phyloP scores from a whole-genome alignment of 495 filamentous ascomycete genomes.

The Neurospora sp. region DNA sequence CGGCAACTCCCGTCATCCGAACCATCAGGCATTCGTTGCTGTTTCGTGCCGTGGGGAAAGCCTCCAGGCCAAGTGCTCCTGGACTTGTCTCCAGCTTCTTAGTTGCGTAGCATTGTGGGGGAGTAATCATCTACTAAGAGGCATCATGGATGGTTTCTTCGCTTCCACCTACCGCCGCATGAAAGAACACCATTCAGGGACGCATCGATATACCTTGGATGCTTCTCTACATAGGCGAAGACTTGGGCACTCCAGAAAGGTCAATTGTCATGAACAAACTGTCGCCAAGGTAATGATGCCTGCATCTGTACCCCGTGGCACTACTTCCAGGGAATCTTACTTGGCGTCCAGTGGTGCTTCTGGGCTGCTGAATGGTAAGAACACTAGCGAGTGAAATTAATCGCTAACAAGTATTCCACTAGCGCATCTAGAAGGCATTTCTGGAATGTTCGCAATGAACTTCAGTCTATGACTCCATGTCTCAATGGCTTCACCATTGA shows the following conservation, averaged over 20 bases:
- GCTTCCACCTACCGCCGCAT: background rate
- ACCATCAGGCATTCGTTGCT: background rate
- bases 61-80: background rate
- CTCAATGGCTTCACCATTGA: background rate
- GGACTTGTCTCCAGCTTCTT: background rate
- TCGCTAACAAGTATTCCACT: background rate
- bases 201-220: background rate
- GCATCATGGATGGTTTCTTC: background rate
- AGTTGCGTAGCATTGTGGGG: background rate
- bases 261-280: background rate
- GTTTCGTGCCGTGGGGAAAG: background rate
- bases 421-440: background rate
- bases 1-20: background rate
- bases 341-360: background rate
- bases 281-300: background rate
- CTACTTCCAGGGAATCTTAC: background rate
- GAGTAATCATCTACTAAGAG: background rate
- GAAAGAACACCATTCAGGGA: background rate
- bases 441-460: background rate
- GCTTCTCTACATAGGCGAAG: background rate
- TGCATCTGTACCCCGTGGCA: background rate
- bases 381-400: background rate
- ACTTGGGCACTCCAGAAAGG: background rate
- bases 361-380: background rate
- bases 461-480: background rate